Conservation (phyloP, 352 stramenopile genomes). For the Pythium coloratum region DNA sequence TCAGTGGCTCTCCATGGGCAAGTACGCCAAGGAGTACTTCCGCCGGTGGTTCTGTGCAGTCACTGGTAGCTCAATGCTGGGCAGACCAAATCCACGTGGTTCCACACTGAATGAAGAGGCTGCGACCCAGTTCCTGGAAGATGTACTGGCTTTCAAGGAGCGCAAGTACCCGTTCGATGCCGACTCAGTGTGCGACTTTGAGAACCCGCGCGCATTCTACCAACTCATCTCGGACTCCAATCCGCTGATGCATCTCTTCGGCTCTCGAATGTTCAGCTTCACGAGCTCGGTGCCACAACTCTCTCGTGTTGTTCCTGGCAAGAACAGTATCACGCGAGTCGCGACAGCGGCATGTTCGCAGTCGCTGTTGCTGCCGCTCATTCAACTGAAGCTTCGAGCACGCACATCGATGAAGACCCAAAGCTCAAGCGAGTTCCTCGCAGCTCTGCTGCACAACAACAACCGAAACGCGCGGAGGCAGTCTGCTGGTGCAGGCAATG, state of each 20-base stretch:
- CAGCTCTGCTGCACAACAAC: slow-evolving; percentile 25
- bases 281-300: slow-evolving; percentile 54
- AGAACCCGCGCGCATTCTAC: slow-evolving; percentile 75
- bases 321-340: slow-evolving; percentile 55
- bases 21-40: slow-evolving; percentile 79
- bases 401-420: slow-evolving; percentile 33
- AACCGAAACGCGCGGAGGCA: background rate
- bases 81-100: background rate
- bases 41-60: slow-evolving; percentile 59
- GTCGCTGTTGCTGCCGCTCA: slow-evolving; percentile 41
- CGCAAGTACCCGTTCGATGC: slow-evolving; percentile 74
- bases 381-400: slow-evolving; percentile 49
- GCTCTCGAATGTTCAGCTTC: slow-evolving; percentile 72
- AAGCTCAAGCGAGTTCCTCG: slow-evolving; percentile 46
- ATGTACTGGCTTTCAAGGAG: slow-evolving; percentile 74
- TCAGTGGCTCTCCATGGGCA: slow-evolving; percentile 74
- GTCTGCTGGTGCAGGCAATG: background rate
- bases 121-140: slow-evolving; percentile 66
- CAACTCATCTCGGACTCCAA: slow-evolving; percentile 76
- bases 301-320: slow-evolving; percentile 38
- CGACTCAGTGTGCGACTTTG: slow-evolving; percentile 73
- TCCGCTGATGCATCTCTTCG: slow-evolving; percentile 75
- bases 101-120: slow-evolving; percentile 52
- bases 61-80: background rate
- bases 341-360: slow-evolving; percentile 35